Evolutionary conservation across 768 basidiomycete species (phyloP), one percentile per base, ranked within the genome.

Genomic region (Dentipellis fragilis): DNA sequence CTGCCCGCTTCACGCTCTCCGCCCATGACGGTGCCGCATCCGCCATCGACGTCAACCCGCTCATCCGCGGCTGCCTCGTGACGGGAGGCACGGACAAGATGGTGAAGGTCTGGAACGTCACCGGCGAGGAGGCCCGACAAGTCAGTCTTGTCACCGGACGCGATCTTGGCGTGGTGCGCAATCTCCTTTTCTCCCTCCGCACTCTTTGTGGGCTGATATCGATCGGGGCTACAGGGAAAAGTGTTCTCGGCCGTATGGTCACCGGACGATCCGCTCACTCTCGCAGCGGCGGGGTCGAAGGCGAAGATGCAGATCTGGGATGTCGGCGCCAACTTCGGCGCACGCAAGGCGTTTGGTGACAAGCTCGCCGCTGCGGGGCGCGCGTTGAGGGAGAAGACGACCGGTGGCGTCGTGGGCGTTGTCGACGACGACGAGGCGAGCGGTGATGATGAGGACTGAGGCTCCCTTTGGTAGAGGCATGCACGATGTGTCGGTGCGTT

Each of bases 241-340:
- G 91, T 98, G 7, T 99, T 99, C 72, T 89, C 93, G 6, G 77
- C 86, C 0, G 76, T 80, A 0, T 98, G 87, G 75, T 97, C 93
- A 6, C 95, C 96, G 0, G 95, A 98, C 66, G 89, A 94, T 64
- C 88, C 93, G 1, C 81, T 97, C 51, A 96, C 90, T 8, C 69
- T 99, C 49, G 95, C 94, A 2, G 93, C 93, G 3, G 95, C 89
- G 34, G 96, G 96, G 11, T 94, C 92, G 2, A 89, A 92, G 65
- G 95, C 91, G 1, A 93, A 87, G 66, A 69, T 99, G 6, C 95
- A 98, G 68, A 76, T 99, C 14, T 99, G 95, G 95, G 95, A 99
- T 64, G 79, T 95, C 40, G 89, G 84, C 10, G 80, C 89, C 4
- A 97, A 90, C 66, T 71, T 76, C 16, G 89, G 89, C 22, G 90